phyloP scores from a whole-genome alignment of 768 basidiomycete genomes.

The Agrocybe chaxingu region DNA sequence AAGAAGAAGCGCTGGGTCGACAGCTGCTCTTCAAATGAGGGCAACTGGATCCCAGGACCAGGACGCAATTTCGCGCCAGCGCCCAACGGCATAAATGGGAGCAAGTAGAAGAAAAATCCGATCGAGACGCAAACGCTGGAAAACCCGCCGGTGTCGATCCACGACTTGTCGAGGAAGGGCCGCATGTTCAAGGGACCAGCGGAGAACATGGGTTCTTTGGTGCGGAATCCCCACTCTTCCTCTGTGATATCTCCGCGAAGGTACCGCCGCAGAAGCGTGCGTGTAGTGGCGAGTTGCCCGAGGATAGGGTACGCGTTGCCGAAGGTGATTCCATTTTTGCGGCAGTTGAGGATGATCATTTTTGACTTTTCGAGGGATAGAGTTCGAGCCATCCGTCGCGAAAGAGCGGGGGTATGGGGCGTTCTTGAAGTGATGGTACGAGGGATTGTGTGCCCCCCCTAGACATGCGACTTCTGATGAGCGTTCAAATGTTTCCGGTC shows the following conservation, averaged over 20 bases:
- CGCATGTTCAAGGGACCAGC: slow-evolving; percentile 51
- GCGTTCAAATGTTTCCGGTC: background rate
- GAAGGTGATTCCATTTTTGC: slow-evolving; percentile 41
- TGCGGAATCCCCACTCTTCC: slow-evolving; percentile 52
- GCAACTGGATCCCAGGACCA: slow-evolving; percentile 28
- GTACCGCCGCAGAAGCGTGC: slow-evolving; percentile 45
- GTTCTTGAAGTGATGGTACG: slow-evolving; percentile 35
- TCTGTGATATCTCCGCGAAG: slow-evolving; percentile 43
- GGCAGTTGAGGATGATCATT: slow-evolving; percentile 36
- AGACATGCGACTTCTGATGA: background rate
- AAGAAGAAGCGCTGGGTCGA: slow-evolving; percentile 44
- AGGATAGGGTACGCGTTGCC: slow-evolving; percentile 48
- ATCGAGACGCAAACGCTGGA: slow-evolving; percentile 41
- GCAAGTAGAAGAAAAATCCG: slow-evolving; percentile 36
- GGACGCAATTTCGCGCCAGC: slow-evolving; percentile 22
- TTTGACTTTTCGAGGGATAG: slow-evolving; percentile 28
- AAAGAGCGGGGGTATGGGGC: slow-evolving; percentile 30
- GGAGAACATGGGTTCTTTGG: slow-evolving; percentile 43
- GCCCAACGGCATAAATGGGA: slow-evolving; percentile 47
- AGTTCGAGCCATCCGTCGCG: slow-evolving; percentile 17
- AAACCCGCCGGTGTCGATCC: slow-evolving; percentile 43
- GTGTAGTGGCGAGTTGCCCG: slow-evolving; percentile 49
- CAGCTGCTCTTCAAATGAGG: slow-evolving; percentile 38
- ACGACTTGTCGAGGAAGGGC: slow-evolving; percentile 43
- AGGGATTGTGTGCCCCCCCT: slow-evolving; percentile 62